Evolutionary conservation across 2,329 filamentous ascomycete genomes (phyloP), one percentile per base, ranked within the genome.

Genomic region (Aspergillus sp.): DNA sequence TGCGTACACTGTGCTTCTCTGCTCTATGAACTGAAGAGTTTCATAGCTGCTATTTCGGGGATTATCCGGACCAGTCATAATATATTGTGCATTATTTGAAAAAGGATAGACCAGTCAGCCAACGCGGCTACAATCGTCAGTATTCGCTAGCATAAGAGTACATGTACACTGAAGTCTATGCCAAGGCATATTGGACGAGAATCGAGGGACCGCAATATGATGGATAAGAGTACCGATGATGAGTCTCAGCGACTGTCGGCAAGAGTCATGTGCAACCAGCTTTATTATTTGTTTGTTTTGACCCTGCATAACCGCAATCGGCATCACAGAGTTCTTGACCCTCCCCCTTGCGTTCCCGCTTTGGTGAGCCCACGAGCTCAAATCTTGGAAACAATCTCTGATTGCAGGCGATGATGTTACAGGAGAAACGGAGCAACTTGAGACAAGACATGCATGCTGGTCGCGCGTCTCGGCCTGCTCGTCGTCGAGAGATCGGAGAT

Each of bases 301-400:
- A 55, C 55, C 62, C 57, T 64, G 59, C 53, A 56, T 61, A 55
- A 51, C 57, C 50, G 54, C 50, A 63, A 59, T 42, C 47, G 54
- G 59, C 51, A 59, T 58, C 54, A 55, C 30, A 27, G 53, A 51
- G 58, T 56, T 37, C 51, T 54, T 58, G 57, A 46, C 54, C 45
- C 37, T 30, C 39, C 57, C 61, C 62, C 63, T 66, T 66, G 64
- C 62, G 49, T 64, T 59, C 57, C 56, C 49, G 41, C 45, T 60
- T 62, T 40, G 53, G 34, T 57, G 54, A 56, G 60, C 63, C 27
- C 27, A 30, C 27, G 27, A 30, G 27, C 27, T 30, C 27, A 30
- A 24, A 30, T 65, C 64, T 63, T 66, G 64, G 62, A 59, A 47
- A 55, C 44, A 55, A 59, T 55, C 57, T 58, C 57, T 59, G 58